Conservation (phyloP, 441 rosid genomes). For the Pelargonium australe region DNA sequence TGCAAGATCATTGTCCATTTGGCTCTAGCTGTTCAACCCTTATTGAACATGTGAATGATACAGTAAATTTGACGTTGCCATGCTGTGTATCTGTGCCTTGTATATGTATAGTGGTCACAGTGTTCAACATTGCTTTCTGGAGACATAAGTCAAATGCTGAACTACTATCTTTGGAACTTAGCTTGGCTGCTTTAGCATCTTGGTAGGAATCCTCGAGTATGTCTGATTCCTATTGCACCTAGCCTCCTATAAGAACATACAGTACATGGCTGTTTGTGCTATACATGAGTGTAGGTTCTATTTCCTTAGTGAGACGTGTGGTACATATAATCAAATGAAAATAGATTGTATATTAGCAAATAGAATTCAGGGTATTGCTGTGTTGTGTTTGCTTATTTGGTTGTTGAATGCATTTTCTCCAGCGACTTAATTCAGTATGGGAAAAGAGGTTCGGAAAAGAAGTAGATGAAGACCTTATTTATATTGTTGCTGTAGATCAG, state of each 20-base stretch:
- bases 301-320: not conserved
- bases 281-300: not conserved
- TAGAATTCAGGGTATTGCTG: too few relatives aligned
- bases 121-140: not conserved
- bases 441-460: constrained; percentile 64
- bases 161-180: not conserved
- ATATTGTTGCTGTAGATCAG: constrained; percentile 52
- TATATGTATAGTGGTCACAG: too few relatives aligned
- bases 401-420: constrained; percentile 17
- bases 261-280: not conserved
- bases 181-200: not conserved
- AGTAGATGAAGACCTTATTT: constrained; percentile 46
- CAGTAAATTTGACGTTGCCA: too few relatives aligned
- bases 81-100: too few relatives aligned
- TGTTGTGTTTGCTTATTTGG: not conserved
- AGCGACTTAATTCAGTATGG: constrained; percentile 66
- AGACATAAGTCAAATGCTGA: not conserved
- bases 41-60: too few relatives aligned
- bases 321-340: too few relatives aligned
- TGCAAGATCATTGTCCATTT: too few relatives aligned
- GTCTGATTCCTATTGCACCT: not conserved
- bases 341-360: too few relatives aligned
- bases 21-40: too few relatives aligned
- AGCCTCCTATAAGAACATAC: not conserved
- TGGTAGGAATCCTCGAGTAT: not conserved